Conservation (phyloP, 768 basidiomycete genomes). For the Serendipita sp. region DNA sequence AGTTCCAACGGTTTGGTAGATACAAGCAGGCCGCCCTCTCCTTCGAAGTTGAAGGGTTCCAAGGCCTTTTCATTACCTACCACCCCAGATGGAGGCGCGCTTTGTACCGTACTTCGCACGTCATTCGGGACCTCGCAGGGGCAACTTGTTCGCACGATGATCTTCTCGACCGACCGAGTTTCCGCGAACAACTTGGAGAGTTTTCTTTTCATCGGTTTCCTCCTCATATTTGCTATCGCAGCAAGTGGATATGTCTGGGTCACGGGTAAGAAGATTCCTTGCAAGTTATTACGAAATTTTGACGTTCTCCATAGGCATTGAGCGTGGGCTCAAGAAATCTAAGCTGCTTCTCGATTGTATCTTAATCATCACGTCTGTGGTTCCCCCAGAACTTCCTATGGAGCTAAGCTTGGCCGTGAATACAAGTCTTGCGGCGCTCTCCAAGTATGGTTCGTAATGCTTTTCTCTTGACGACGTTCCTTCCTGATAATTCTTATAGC, state of each 20-base stretch:
- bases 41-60: neutral
- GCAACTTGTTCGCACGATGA: slow-evolving; percentile 95
- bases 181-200: slow-evolving; percentile 92
- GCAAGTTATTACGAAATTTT: neutral
- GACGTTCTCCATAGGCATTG: slow-evolving; percentile 45
- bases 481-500: slow-evolving; percentile 30
- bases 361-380: slow-evolving; percentile 91
- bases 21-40: neutral
- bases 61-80: slow-evolving; percentile 22
- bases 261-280: slow-evolving; percentile 42
- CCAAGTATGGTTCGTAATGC: slow-evolving; percentile 60
- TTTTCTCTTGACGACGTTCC: neutral
- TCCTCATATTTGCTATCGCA: slow-evolving; percentile 92
- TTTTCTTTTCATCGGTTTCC: slow-evolving; percentile 95
- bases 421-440: slow-evolving; percentile 79
- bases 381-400: slow-evolving; percentile 97
- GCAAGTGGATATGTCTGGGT: slow-evolving; percentile 98
- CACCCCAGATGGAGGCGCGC: slow-evolving; percentile 83
- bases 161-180: slow-evolving; percentile 92
- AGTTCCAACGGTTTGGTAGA: neutral
- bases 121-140: slow-evolving; percentile 98
- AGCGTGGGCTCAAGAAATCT: slow-evolving; percentile 81
- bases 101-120: slow-evolving; percentile 83
- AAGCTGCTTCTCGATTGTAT: slow-evolving; percentile 92
- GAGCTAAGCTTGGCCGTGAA: slow-evolving; percentile 94